These are phyloP conservation scores for Helicocarpus griseus DNA, from an alignment of 2,329 filamentous ascomycete species.

Conservation along the genomic window DNA sequence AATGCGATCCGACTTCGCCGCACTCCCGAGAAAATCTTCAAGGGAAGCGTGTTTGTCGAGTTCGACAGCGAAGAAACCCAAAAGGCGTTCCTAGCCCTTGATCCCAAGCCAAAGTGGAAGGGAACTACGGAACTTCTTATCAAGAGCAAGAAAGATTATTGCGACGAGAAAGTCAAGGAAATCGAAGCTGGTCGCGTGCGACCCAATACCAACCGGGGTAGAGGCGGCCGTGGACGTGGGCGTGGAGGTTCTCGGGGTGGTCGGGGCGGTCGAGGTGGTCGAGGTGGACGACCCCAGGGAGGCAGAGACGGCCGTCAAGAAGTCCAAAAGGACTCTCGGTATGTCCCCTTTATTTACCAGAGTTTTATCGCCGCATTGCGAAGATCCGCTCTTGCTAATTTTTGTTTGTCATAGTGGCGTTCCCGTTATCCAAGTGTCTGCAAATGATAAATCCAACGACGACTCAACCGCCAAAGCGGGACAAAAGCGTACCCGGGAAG, in stretches of 20 bases:
- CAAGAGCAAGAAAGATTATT: slow-evolving; percentile 83
- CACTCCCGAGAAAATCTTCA: slow-evolving; percentile 63
- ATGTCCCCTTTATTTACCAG: too few relatives aligned
- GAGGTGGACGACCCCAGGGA: too few relatives aligned
- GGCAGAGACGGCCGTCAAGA: slow-evolving; percentile 21
- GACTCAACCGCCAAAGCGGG: slow-evolving; percentile 15
- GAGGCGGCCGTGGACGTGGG: slow-evolving; percentile 29
- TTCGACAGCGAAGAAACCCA: slow-evolving; percentile 71
- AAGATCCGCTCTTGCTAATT: too few relatives aligned
- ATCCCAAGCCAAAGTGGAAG: slow-evolving; percentile 77
- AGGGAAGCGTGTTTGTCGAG: slow-evolving; percentile 93
- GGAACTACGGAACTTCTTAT: slow-evolving; percentile 61
- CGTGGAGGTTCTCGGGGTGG: slow-evolving; percentile 21
- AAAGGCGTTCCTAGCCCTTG: slow-evolving; percentile 67
- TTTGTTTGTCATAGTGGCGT: slow-evolving; percentile 27
- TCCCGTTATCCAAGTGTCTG: slow-evolving; percentile 29
- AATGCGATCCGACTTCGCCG: slow-evolving; percentile 83
- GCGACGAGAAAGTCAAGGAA: slow-evolving; percentile 62
- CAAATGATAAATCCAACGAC: slow-evolving; percentile 4
- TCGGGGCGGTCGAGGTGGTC: slow-evolving; percentile 22
- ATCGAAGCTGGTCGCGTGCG: slow-evolving; percentile 62
- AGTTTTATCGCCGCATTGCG: too few relatives aligned
- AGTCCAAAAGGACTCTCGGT: slow-evolving; percentile 34
- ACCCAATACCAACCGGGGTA: slow-evolving; percentile 45
- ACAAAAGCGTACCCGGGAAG: slow-evolving; percentile 40